phyloP scores from a whole-genome alignment of 2,329 filamentous ascomycete species.

The Cladosporium colombiae region DNA sequence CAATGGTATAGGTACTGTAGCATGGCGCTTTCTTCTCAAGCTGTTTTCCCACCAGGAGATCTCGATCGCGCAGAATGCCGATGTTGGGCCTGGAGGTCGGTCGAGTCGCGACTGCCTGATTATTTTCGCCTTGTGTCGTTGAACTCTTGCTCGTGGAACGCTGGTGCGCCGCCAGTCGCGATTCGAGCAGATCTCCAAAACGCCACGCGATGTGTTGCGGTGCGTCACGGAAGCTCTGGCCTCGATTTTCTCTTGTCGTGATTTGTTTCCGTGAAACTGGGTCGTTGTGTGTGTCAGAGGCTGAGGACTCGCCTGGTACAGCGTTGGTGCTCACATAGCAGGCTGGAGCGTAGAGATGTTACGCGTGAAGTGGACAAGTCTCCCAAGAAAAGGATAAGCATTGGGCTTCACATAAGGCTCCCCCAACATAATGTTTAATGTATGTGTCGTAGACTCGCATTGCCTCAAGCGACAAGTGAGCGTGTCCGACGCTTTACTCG shows the following conservation, averaged over 20 bases:
- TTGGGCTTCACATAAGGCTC: background rate
- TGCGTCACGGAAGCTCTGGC: background rate
- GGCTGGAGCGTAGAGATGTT: background rate
- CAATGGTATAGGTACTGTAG: background rate
- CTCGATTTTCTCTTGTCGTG: background rate
- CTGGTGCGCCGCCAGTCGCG: background rate
- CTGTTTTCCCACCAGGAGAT: background rate
- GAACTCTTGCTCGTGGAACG: background rate
- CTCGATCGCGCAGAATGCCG: background rate
- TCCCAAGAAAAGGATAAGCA: background rate
- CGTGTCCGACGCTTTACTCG: too few species aligned
- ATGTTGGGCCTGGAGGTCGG: background rate
- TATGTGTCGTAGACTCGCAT: background rate
- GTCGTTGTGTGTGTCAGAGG: background rate
- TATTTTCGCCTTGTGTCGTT: background rate
- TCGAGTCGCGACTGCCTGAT: background rate
- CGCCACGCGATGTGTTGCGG: background rate
- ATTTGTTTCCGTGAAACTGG: background rate
- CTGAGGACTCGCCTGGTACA: background rate
- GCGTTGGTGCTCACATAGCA: background rate
- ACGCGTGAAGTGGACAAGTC: background rate
- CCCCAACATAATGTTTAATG: background rate
- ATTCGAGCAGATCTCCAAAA: background rate
- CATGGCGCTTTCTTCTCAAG: background rate
- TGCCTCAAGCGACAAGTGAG: background rate